A percentile compares a stretch with the other conserved stretches of the same genome.
These are phyloP conservation scores for Penicillium pulvis DNA, from an alignment of 495 filamentous ascomycete genomes.

Conservation along the genomic window DNA sequence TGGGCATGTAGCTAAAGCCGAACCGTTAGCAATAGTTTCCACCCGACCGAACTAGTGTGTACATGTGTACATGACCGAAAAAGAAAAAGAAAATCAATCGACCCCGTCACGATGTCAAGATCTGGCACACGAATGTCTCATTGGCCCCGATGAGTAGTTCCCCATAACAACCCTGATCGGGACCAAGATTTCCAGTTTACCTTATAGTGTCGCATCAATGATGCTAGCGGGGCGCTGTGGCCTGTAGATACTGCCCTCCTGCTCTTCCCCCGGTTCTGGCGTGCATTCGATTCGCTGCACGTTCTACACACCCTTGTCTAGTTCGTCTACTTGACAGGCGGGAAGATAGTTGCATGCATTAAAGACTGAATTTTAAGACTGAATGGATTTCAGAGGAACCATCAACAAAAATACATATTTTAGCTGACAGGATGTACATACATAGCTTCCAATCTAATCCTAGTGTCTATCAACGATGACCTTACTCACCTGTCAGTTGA, in stretches of 20 bases:
- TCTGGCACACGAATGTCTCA: slow-evolving; percentile 19
- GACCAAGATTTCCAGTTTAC: slow-evolving; percentile 15
- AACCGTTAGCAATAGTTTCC: slow-evolving; percentile 22
- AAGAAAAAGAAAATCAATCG: neutral
- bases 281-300: neutral
- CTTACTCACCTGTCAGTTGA: slow-evolving; percentile 26
- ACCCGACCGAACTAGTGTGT: slow-evolving; percentile 10
- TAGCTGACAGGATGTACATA: neutral
- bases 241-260: neutral
- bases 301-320: neutral
- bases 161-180: slow-evolving; percentile 16
- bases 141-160: slow-evolving; percentile 30
- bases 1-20: slow-evolving; percentile 5
- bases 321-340: neutral
- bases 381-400: no score
- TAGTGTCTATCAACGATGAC: slow-evolving; percentile 34
- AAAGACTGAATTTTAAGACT: neutral
- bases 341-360: neutral
- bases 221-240: neutral
- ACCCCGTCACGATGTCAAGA: slow-evolving; percentile 14
- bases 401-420: no score
- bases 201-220: neutral
- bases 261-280: neutral
- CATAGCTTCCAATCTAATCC: neutral
- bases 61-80: neutral